Conservation (phyloP, 2,329 filamentous ascomycete genomes). For the Aspergillus amoenus region DNA sequence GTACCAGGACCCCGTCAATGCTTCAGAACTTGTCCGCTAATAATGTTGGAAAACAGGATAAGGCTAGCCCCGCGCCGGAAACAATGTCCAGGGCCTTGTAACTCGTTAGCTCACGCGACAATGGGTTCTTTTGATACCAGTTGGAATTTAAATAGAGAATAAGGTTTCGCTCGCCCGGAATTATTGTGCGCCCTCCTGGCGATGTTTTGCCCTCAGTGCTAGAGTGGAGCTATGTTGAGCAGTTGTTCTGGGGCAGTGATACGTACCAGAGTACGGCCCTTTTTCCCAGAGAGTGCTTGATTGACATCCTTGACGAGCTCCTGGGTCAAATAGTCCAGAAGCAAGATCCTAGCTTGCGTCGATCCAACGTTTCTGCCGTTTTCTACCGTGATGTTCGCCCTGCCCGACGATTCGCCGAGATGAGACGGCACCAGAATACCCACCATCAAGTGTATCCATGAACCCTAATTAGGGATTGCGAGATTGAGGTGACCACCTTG, state of each 20-base stretch:
- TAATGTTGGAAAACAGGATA: not conserved
- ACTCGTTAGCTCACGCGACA: not conserved
- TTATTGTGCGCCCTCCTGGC: not conserved
- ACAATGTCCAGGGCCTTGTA: not conserved
- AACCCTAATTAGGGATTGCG: not conserved
- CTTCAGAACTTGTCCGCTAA: not conserved
- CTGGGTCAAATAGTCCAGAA: not conserved
- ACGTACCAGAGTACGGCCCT: not conserved
- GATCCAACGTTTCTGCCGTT: not conserved
- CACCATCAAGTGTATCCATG: not conserved
- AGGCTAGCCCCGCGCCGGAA: not conserved
- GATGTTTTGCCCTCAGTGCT: too few species aligned
- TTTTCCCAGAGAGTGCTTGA: not conserved
- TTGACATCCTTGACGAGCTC: not conserved
- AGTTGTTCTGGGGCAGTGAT: not conserved
- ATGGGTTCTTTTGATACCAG: not conserved
- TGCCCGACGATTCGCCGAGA: too few species aligned
- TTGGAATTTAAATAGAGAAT: not conserved
- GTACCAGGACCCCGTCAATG: not conserved
- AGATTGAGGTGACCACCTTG: not conserved
- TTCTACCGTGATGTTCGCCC: too few species aligned
- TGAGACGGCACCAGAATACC: not conserved
- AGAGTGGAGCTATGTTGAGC: not conserved
- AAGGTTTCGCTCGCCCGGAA: not conserved
- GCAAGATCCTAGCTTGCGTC: not conserved